These are phyloP conservation scores for Gynandropsis gynandra DNA, from an alignment of 345 rosid species.

Conservation along the genomic window DNA sequence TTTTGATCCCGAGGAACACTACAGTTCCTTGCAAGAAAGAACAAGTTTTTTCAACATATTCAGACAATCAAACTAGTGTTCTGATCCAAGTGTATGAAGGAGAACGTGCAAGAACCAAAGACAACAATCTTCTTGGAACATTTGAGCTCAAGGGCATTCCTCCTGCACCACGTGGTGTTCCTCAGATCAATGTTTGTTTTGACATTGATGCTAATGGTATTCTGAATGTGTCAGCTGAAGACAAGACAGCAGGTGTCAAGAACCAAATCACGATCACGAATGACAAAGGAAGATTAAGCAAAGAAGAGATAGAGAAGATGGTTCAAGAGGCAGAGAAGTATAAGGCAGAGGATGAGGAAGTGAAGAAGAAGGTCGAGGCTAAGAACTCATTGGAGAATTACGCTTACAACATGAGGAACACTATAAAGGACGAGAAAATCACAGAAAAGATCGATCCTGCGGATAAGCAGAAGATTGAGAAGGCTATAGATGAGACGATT, in stretches of 20 bases:
- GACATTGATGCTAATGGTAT: constrained; percentile 42
- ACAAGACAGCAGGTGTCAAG: constrained; percentile 41
- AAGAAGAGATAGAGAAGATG: constrained; percentile 40
- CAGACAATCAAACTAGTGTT: constrained; percentile 39
- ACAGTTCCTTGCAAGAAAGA: constrained; percentile 39
- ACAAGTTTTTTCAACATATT: constrained; percentile 37
- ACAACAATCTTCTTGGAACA: constrained; percentile 41
- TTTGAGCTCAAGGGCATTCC: constrained; percentile 43
- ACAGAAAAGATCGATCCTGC: constrained; percentile 26
- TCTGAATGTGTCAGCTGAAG: constrained; percentile 36
- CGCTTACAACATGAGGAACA: constrained; percentile 41
- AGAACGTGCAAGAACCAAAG: constrained; percentile 41
- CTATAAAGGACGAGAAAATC: constrained; percentile 35
- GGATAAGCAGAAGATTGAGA: constrained; percentile 33
- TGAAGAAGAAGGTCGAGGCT: constrained; percentile 42
- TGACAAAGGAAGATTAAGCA: constrained; percentile 39
- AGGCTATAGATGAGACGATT: constrained; percentile 30
- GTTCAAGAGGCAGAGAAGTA: constrained; percentile 43
- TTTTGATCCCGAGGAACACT: constrained; percentile 37
- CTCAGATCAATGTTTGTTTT: constrained; percentile 36
- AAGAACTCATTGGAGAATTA: constrained; percentile 38
- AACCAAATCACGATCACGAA: constrained; percentile 41
- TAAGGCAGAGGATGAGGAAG: constrained; percentile 37
- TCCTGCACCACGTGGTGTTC: constrained; percentile 43
- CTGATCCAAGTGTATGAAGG: constrained; percentile 45